Evolutionary conservation across 2,329 filamentous ascomycete genomes (phyloP).

Genomic region (Basipetospora sp.): DNA sequence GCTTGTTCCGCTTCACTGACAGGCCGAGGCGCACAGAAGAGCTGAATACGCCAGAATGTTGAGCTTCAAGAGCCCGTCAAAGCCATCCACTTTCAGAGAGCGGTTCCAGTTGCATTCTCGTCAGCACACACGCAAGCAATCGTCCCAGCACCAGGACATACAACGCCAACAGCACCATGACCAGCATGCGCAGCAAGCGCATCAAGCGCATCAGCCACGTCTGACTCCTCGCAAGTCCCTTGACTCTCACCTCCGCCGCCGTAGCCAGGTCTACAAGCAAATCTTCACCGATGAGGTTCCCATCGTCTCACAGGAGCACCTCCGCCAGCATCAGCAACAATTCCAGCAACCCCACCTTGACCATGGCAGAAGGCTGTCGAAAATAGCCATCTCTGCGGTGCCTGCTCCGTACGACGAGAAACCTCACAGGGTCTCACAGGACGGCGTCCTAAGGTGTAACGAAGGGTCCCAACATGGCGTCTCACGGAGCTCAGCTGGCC

Average conservation of each 20-base stretch:
- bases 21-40: too few species aligned
- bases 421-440: not conserved
- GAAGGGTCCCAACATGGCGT: not conserved
- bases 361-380: too few species aligned
- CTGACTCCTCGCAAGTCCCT: not conserved
- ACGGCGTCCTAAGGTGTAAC: not conserved
- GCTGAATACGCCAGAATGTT: not conserved
- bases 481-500: too few species aligned
- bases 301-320: not conserved
- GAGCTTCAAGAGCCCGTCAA: slow-evolving; percentile 3
- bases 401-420: too few species aligned
- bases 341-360: not conserved
- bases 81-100: slow-evolving; percentile 2
- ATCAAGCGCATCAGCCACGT: not conserved
- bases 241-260: not conserved
- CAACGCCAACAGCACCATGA: not conserved
- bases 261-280: not conserved
- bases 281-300: not conserved
- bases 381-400: too few species aligned
- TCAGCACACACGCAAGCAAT: not conserved
- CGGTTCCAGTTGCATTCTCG: not conserved
- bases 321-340: not conserved
- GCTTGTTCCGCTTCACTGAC: too few species aligned
- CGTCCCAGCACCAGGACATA: not conserved
- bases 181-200: not conserved